Percentiles rank a stretch among this genome's conserved stretches.
Evolutionary conservation across 306 rosid genomes (phyloP).

Genomic region (Elaeagnus macrophylla): DNA sequence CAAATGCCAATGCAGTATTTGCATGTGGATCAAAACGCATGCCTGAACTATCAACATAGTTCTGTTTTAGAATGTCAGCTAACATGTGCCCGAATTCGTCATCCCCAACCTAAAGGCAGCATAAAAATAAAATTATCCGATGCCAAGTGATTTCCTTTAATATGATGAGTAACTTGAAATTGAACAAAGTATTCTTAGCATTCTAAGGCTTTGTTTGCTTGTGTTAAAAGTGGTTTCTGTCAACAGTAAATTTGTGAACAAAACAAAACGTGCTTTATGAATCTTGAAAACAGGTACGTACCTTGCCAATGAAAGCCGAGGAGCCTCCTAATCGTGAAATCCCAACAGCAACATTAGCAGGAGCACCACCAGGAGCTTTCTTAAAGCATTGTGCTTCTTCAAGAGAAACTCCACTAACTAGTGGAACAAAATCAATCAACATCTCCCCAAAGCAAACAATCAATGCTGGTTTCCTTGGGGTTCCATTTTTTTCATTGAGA

Average conservation of each 20-base stretch:
- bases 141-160: too few species aligned
- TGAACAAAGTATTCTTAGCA: too few species aligned
- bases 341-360: conserved; percentile 93
- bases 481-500: not conserved
- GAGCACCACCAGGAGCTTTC: conserved; percentile 93
- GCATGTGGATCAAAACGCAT: conserved; percentile 58
- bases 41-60: conserved; percentile 61
- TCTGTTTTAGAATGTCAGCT: conserved; percentile 55
- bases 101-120: conserved; percentile 51
- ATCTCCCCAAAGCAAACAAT: conserved; percentile 66
- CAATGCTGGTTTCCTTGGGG: conserved; percentile 20
- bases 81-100: conserved; percentile 82
- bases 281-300: not conserved
- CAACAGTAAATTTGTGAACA: too few species aligned
- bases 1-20: conserved; percentile 75
- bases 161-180: too few species aligned
- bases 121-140: too few species aligned
- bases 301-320: conserved; percentile 82
- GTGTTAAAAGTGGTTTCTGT: too few species aligned
- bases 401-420: conserved; percentile 65
- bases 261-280: too few species aligned
- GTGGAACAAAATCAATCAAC: conserved; percentile 65
- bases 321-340: conserved; percentile 70
- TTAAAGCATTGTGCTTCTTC: conserved; percentile 74
- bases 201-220: too few species aligned